Evolutionary conservation across 768 basidiomycete species (phyloP).

Genomic region (Trametes punicea): DNA sequence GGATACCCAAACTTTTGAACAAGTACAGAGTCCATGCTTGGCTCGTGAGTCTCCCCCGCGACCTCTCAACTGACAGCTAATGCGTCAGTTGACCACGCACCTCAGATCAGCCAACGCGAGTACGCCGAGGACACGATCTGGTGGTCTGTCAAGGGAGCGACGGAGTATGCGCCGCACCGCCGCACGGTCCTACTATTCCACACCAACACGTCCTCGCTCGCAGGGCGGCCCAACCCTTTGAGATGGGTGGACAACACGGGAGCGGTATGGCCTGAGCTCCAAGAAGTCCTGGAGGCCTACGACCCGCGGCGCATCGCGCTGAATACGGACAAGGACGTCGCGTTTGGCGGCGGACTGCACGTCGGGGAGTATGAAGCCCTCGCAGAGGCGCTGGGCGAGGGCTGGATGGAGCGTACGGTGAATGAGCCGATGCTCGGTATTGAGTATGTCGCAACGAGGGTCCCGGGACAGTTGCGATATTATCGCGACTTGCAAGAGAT

Average conservation of each 20-base stretch:
- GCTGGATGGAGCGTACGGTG: constrained; percentile 40
- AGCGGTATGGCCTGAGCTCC: constrained; percentile 44
- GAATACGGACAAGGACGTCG: constrained; percentile 44
- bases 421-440: constrained; percentile 46
- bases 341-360: constrained; percentile 49
- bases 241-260: constrained; percentile 50
- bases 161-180: constrained; percentile 46
- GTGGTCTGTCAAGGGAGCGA: constrained; percentile 48
- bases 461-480: constrained; percentile 40
- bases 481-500: constrained; percentile 48
- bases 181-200: constrained; percentile 51
- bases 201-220: constrained; percentile 37
- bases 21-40: constrained; percentile 44
- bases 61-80: too few relatives aligned
- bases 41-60: constrained; percentile 32
- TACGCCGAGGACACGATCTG: constrained; percentile 54
- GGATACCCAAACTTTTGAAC: constrained; percentile 40
- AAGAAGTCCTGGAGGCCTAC: constrained; percentile 33
- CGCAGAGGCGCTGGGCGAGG: constrained; percentile 35
- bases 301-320: constrained; percentile 42
- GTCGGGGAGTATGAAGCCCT: constrained; percentile 44
- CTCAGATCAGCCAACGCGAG: constrained; percentile 46
- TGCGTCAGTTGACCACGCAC: too few relatives aligned
- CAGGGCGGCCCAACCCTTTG: constrained; percentile 40
- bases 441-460: constrained; percentile 45